Evolutionary conservation across 1,284 basidiomycete species (phyloP).

Genomic region (Somion occarium): DNA sequence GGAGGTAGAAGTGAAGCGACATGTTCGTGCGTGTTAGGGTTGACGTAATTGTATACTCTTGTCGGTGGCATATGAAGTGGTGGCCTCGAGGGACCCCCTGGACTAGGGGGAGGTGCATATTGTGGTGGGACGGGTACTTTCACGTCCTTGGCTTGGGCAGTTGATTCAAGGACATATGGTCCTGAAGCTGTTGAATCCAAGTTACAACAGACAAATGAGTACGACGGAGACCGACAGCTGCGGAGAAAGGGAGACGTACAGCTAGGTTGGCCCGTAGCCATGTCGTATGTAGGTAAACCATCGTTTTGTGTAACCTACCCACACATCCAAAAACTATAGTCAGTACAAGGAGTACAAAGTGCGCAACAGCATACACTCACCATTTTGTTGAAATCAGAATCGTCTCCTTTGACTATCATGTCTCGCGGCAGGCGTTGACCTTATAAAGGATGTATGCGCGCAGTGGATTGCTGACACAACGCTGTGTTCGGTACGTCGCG

Average conservation of each 20-base stretch:
- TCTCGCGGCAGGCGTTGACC: not conserved
- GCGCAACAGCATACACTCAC: conserved; percentile 12
- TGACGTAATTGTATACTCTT: conserved; percentile 39
- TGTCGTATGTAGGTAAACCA: conserved; percentile 17
- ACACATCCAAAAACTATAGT: not conserved
- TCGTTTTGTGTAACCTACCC: conserved; percentile 5
- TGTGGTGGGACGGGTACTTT: conserved; percentile 18
- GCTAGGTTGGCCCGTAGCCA: conserved; percentile 15
- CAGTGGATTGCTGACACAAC: too few species aligned
- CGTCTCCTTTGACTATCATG: conserved; percentile 2
- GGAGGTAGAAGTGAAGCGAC: conserved; percentile 57
- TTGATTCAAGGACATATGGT: conserved; percentile 18
- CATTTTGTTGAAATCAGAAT: conserved; percentile 15
- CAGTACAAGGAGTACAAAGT: conserved; percentile 3
- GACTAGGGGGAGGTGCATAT: conserved; percentile 8
- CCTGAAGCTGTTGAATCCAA: conserved; percentile 14
- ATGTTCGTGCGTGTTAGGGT: conserved; percentile 42
- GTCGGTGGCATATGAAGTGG: conserved; percentile 22
- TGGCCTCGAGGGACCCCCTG: conserved; percentile 15
- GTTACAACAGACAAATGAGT: not conserved
- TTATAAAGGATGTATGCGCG: not conserved
- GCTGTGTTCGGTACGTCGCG: too few species aligned
- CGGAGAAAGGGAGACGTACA: conserved; percentile 9
- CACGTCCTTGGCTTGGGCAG: conserved; percentile 18
- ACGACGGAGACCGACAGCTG: not conserved